Evolutionary conservation across 2,329 filamentous ascomycete species (phyloP), one percentile per base, ranked within the genome.

Genomic region (Diatrype stigma): DNA sequence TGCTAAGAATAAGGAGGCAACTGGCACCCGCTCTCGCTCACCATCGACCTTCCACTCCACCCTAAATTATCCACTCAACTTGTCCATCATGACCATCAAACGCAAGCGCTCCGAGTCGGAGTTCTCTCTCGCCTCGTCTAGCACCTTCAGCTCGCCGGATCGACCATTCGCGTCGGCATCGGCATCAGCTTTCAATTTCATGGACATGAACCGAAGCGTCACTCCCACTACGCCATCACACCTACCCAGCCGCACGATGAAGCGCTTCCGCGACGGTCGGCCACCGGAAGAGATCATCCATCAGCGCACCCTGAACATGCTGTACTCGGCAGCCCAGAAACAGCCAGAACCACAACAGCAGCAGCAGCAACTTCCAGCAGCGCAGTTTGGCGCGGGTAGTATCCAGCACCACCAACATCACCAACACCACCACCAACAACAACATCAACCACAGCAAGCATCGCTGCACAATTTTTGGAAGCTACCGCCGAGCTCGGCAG

Each of bases 61-160:
- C 30, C 30, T 14, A 14, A 34, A 34, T 14, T 7, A 34, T 14
- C 30, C 7, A 7, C 30, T 42, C 38, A 26, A 16, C 7, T 12
- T 30, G 14, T 28, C 52, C 56, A 59, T 48, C 47, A 82, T 81
- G 78, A 65, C 75, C 23, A 70, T 83, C 62, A 86, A 86, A 65
- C 81, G 83, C 67, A 86, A 86, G 72, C 77, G 81, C 42, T 85
- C 82, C 59, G 74, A 78, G 50, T 80, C 79, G 21, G 80, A 83
- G 63, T 70, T 83, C 52, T 78, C 75, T 46, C 69, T 72, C 34
- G 73, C 73, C 34, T 74, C 78, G 10, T 71, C 74, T 42, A 72
- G 69, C 52, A 70, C 73, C 42, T 70, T 75, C 54, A 70, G 71
- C 46, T 73, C 73, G 45, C 65, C 73, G 21, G 55, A 68, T 7